These are phyloP conservation scores for Suhomyces terraborum DNA, from an alignment of 1,139 yeast genomes.

Conservation along the genomic window DNA sequence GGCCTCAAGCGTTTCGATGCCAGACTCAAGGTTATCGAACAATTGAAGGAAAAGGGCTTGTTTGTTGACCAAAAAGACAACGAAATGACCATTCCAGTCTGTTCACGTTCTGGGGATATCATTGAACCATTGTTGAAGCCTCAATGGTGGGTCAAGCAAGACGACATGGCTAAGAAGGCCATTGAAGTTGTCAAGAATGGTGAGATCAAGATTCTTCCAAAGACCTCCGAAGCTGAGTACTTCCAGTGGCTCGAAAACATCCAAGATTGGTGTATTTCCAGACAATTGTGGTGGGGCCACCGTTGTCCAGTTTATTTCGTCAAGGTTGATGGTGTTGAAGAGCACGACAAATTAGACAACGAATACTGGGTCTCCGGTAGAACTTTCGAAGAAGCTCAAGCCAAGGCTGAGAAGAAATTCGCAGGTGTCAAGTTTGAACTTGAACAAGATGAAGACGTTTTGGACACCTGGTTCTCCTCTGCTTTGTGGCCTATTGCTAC, in stretches of 20 bases:
- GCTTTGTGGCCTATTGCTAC: slow-evolving; percentile 98
- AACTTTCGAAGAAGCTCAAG: slow-evolving; percentile 75
- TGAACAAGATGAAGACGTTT: slow-evolving; percentile 96
- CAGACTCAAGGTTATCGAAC: slow-evolving; percentile 79
- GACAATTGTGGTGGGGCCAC: slow-evolving; percentile 99
- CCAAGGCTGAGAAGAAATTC: slow-evolving; percentile 75
- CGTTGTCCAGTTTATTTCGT: slow-evolving; percentile 96
- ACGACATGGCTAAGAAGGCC: slow-evolving; percentile 86
- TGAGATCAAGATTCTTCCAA: slow-evolving; percentile 78
- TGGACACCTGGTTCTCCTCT: slow-evolving; percentile 98
- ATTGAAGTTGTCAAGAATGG: slow-evolving; percentile 85
- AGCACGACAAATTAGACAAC: slow-evolving; percentile 59
- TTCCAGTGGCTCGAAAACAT: slow-evolving; percentile 95
- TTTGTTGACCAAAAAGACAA: slow-evolving; percentile 85
- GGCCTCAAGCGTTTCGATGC: slow-evolving; percentile 97
- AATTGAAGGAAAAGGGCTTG: slow-evolving; percentile 72
- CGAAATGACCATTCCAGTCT: slow-evolving; percentile 91
- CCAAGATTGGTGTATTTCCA: slow-evolving; percentile 99
- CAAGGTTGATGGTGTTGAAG: slow-evolving; percentile 68
- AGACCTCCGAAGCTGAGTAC: slow-evolving; percentile 88
- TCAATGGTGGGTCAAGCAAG: slow-evolving; percentile 98
- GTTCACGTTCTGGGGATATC: slow-evolving; percentile 95
- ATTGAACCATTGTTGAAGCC: slow-evolving; percentile 97
- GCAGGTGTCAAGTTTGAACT: slow-evolving; percentile 69
- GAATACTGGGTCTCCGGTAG: slow-evolving; percentile 92